A percentile compares a stretch with the other conserved stretches of the same genome.
Conservation (phyloP, 1,284 basidiomycete genomes). For the Vanrija pseudolonga region DNA sequence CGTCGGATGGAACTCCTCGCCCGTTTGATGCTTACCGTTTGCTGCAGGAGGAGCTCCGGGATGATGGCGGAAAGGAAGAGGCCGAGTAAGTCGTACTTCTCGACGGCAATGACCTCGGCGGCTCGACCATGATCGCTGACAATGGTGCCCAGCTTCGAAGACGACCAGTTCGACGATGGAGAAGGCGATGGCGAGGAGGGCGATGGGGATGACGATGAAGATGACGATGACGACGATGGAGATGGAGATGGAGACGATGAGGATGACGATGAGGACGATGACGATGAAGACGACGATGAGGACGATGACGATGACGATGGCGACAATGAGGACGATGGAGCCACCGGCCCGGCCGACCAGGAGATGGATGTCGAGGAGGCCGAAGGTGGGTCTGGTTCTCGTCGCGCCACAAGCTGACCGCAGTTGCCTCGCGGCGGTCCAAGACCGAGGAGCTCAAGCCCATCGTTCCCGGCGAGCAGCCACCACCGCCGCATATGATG, state of each 20-base stretch:
- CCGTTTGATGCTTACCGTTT: constrained; percentile 3
- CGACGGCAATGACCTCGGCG: not conserved
- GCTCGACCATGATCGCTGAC: not conserved
- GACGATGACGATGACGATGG: constrained; percentile 27
- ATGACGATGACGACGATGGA: constrained; percentile 22
- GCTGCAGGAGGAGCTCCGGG: constrained; percentile 15
- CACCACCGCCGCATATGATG: constrained; percentile 31
- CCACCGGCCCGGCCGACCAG: constrained; percentile 17
- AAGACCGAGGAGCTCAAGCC: not conserved
- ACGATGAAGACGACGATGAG: constrained; percentile 25
- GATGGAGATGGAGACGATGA: constrained; percentile 27
- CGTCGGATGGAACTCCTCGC: not conserved
- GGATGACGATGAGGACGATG: constrained; percentile 24
- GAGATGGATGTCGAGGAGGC: constrained; percentile 21
- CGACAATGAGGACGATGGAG: constrained; percentile 18
- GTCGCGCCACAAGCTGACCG: not conserved
- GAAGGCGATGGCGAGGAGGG: constrained; percentile 20
- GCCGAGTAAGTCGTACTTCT: not conserved
- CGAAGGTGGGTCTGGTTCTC: not conserved
- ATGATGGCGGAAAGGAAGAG: constrained; percentile 28
- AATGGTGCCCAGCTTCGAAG: constrained; percentile 8
- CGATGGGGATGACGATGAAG: constrained; percentile 11
- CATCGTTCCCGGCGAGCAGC: not conserved
- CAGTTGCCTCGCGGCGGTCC: not conserved
- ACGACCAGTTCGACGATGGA: constrained; percentile 12